Evolutionary conservation across 192 early-diverging fungal genomes (phyloP).

Genomic region (Lunasporangiospora selenospora): DNA sequence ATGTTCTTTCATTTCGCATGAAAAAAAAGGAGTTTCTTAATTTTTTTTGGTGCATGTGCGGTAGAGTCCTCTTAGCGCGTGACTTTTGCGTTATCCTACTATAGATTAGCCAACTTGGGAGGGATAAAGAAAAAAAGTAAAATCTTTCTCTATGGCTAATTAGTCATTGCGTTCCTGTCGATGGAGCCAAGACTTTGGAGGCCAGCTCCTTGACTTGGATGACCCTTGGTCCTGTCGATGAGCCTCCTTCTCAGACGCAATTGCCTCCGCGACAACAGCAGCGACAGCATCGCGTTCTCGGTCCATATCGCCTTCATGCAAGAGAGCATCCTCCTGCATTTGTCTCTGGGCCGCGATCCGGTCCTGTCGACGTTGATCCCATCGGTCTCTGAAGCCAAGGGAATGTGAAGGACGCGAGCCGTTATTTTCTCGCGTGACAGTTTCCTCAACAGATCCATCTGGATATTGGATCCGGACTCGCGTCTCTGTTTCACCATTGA

Average conservation of each 20-base stretch:
- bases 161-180: conserved; percentile 14
- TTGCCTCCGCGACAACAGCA: conserved; percentile 16
- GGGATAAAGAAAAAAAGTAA: background rate
- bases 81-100: too few species aligned
- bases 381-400: conserved; percentile 8
- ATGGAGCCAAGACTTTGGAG: conserved; percentile 24
- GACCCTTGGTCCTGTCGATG: conserved; percentile 7
- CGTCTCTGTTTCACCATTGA: conserved; percentile 40
- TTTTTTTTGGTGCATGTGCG: too few species aligned
- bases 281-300: conserved; percentile 15
- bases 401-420: too few species aligned
- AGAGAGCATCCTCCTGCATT: too few species aligned
- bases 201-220: conserved; percentile 28
- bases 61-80: too few species aligned
- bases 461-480: conserved; percentile 23
- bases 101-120: too few species aligned
- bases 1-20: too few species aligned
- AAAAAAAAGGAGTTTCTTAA: too few species aligned
- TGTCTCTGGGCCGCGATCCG: too few species aligned
- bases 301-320: conserved; percentile 12
- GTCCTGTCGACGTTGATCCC: background rate
- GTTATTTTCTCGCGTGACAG: conserved; percentile 8
- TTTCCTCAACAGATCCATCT: conserved; percentile 34
- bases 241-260: conserved; percentile 5
- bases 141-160: background rate